Evolutionary conservation across 1,139 yeast genomes (phyloP), one percentile per base, ranked within the genome.

Genomic region (Hansenula anomala): DNA sequence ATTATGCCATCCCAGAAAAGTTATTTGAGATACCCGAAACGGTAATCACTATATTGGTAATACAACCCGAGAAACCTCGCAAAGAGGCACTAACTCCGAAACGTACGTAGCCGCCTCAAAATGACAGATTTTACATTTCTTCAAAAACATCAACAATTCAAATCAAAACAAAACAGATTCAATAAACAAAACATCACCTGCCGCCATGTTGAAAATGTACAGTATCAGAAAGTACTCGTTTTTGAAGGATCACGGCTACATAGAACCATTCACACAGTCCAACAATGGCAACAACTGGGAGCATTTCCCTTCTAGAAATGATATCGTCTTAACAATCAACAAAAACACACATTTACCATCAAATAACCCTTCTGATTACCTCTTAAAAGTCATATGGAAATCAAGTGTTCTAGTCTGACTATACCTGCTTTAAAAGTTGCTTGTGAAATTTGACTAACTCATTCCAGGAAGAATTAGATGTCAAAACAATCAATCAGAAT

Each of bases 291-390:
- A 28, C 14, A 24, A 37, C 6, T 52, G 56, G 56, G 44, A 45
- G 33, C 54, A 51, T 29, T 48, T 51, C 36, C 55, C 55, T 3
- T 35, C 54, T 1, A 38, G 52, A 26, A 36, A 39, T 29, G 56
- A 46, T 18, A 39, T 51, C 17, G 23, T 32, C 11, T 41, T 45
- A 26, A 20, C 23, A 16, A 25, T 13, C 28, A 34, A n/a, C 17
- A 20, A 12, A 17, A 19, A 20, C 13, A 7, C n/a, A n/a, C n/a
- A n/a, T n/a, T 9, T 7, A 20, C 23, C 23, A 7, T 6, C 23
- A 20, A 20, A 7, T 15, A 28, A 18, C 18, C 27, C 8, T 18
- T 12, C 7, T 3, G 30, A 29, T 15, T 34, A 30, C n/a, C 28
- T 30, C 6, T 30, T 47, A 25, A 46, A 46, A 32, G 20, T 48